Evolutionary conservation across 2,329 filamentous ascomycete species (phyloP), one percentile per base, ranked within the genome.

Genomic region (Claviceps fusiformis): DNA sequence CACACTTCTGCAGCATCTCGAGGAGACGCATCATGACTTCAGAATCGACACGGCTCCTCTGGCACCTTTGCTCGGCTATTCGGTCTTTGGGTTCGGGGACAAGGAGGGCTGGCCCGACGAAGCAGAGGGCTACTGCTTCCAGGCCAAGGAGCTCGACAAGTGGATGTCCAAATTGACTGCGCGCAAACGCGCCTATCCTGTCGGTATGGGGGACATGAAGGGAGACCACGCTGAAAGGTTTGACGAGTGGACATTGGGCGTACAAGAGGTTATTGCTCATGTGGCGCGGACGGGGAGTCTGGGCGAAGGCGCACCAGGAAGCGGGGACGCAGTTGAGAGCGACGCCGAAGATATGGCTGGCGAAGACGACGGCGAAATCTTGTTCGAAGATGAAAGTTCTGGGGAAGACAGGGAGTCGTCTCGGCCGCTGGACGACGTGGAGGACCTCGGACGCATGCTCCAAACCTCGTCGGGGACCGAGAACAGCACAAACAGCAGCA

Each of bases 81-180:
- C 89, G 0, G 90, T 97, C 0, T 97, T 97, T 72, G 93, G 93
- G 0, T 87, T 96, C 64, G 92, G 92, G 19, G 92, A 97, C 67
- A 83, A 80, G 59, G 88, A 95, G 66, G 89, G 87, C 56, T 98
- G 93, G 92, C 89, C 90, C 0, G 89, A 86, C 0, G 90, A 95
- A 70, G 81, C 85, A 57, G 87, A 93, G 62, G 92, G 92, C 0
- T 98, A 91, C 71, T 96, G 92, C 67, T 90, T 89, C 59, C 92
- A 97, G 67, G 92, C 92, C 1, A 87, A 85, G 64, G 85, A 95
- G 61, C 76, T 95, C 3, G 92, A 98, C 67, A 90, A 83, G 67
- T 97, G 93, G 92, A 88, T 98, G 87, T 90, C 92, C n/a, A 95
- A 90, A 66, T 72, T 98, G 63, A 95, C 91, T 0, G 85, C 81